These are phyloP conservation scores for Heteromeles arbutifolia DNA, from an alignment of 306 rosid genomes.

Conservation along the genomic window DNA sequence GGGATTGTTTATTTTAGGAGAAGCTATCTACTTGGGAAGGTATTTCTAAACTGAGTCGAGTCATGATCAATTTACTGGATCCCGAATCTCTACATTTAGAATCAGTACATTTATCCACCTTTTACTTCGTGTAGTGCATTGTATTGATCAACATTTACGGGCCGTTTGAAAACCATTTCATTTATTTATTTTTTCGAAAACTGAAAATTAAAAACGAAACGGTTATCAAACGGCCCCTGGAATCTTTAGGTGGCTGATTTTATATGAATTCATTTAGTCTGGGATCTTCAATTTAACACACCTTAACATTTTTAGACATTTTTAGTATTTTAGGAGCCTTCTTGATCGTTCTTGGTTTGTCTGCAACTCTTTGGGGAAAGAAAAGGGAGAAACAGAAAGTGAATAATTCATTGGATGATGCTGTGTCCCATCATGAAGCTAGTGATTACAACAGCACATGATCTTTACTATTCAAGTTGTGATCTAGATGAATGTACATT, in stretches of 20 bases:
- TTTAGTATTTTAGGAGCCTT: slow-evolving; percentile 14
- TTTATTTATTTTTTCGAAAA: too few relatives aligned
- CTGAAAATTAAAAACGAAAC: too few relatives aligned
- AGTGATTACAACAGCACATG: background rate
- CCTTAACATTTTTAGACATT: background rate
- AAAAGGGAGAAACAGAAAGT: background rate
- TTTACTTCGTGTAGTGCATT: too few relatives aligned
- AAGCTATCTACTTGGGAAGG: slow-evolving; percentile 25
- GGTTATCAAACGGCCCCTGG: too few relatives aligned
- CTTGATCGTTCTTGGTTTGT: slow-evolving; percentile 18
- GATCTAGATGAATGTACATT: background rate
- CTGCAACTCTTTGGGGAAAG: slow-evolving; percentile 18
- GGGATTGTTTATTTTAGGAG: slow-evolving; percentile 10
- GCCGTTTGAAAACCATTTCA: too few relatives aligned
- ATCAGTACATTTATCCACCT: too few relatives aligned
- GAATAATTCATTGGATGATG: background rate
- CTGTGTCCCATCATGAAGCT: background rate
- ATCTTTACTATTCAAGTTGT: background rate
- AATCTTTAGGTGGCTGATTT: too few relatives aligned
- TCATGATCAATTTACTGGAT: background rate
- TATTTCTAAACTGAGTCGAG: background rate
- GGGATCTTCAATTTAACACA: background rate
- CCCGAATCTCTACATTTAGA: too few relatives aligned
- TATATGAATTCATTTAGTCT: too few relatives aligned
- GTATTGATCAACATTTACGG: too few relatives aligned